Evolutionary conservation across 176 grass and related monocot genomes (phyloP).

Genomic region (Pontederia paniculata): DNA sequence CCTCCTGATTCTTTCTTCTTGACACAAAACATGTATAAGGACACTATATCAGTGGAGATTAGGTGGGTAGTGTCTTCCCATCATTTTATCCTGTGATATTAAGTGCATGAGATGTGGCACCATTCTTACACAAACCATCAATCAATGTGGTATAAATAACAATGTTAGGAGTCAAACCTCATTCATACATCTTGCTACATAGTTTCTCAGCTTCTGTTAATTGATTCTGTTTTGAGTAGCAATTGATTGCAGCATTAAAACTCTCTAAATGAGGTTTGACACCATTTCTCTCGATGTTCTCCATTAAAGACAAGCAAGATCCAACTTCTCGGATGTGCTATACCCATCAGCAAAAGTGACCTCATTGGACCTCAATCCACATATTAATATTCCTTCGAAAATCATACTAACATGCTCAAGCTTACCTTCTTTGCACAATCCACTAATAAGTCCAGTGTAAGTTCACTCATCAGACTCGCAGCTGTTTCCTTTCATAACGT

Average conservation of each 20-base stretch:
- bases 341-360: slow-evolving; percentile 41
- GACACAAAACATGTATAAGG: slow-evolving; percentile 41
- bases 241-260: slow-evolving; percentile 49
- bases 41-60: slow-evolving; percentile 52
- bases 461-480: slow-evolving; percentile 42
- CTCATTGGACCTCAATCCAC: slow-evolving; percentile 30
- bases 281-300: slow-evolving; percentile 40
- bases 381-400: slow-evolving; percentile 33
- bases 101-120: slow-evolving; percentile 33
- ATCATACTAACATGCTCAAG: slow-evolving; percentile 19
- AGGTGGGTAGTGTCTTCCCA: slow-evolving; percentile 23
- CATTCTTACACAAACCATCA: slow-evolving; percentile 52
- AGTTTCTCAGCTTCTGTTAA: slow-evolving; percentile 37
- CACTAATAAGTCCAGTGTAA: slow-evolving; percentile 39
- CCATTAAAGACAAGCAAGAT: slow-evolving; percentile 34
- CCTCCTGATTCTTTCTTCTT: slow-evolving; percentile 44
- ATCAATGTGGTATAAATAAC: slow-evolving; percentile 57
- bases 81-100: slow-evolving; percentile 44
- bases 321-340: slow-evolving; percentile 40
- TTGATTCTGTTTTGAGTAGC: slow-evolving; percentile 35
- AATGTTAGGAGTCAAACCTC: slow-evolving; percentile 39
- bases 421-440: slow-evolving; percentile 25
- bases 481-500: slow-evolving; percentile 33
- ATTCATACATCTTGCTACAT: slow-evolving; percentile 32
- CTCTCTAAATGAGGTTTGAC: slow-evolving; percentile 44